These are phyloP conservation scores for Neurospora sp. DNA, from an alignment of 495 filamentous ascomycete genomes.

Conservation along the genomic window DNA sequence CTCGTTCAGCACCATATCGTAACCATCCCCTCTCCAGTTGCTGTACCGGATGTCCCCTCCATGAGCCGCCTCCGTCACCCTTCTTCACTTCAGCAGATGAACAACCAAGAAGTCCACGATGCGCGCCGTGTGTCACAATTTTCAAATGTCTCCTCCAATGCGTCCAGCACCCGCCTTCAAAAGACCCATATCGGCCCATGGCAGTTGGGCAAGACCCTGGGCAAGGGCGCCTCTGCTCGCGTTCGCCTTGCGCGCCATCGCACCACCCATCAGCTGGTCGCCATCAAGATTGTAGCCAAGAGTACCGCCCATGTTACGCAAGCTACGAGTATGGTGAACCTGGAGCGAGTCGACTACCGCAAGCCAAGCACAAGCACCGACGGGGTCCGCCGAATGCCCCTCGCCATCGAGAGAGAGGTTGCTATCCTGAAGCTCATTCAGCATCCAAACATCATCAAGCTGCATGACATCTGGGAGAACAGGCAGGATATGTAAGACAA, in stretches of 20 bases:
- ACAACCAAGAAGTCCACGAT: slow-evolving; percentile 31
- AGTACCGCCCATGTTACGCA: slow-evolving; percentile 58
- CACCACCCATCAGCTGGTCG: slow-evolving; percentile 63
- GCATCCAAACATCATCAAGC: slow-evolving; percentile 81
- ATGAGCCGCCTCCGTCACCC: neutral
- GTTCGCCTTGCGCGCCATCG: slow-evolving; percentile 76
- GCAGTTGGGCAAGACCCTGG: slow-evolving; percentile 78
- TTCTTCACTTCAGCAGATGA: slow-evolving; percentile 18
- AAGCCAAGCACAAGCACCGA: slow-evolving; percentile 31
- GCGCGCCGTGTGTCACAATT: slow-evolving; percentile 62
- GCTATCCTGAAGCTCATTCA: slow-evolving; percentile 93
- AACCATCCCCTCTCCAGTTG: neutral
- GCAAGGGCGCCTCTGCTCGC: slow-evolving; percentile 72
- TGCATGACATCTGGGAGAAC: slow-evolving; percentile 97
- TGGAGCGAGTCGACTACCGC: slow-evolving; percentile 44
- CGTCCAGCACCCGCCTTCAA: slow-evolving; percentile 35
- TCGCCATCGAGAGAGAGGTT: slow-evolving; percentile 83
- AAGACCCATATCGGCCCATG: slow-evolving; percentile 84
- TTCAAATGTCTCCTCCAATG: slow-evolving; percentile 55
- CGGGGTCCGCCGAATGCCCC: slow-evolving; percentile 60
- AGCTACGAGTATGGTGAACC: slow-evolving; percentile 64
- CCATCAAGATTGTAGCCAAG: slow-evolving; percentile 89
- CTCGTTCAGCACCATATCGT: neutral
- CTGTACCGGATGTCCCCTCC: neutral
- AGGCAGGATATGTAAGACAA: slow-evolving; percentile 72